These are phyloP conservation scores for Mortierella sp. DNA, from an alignment of 371 early-diverging fungal genomes.

Conservation along the genomic window DNA sequence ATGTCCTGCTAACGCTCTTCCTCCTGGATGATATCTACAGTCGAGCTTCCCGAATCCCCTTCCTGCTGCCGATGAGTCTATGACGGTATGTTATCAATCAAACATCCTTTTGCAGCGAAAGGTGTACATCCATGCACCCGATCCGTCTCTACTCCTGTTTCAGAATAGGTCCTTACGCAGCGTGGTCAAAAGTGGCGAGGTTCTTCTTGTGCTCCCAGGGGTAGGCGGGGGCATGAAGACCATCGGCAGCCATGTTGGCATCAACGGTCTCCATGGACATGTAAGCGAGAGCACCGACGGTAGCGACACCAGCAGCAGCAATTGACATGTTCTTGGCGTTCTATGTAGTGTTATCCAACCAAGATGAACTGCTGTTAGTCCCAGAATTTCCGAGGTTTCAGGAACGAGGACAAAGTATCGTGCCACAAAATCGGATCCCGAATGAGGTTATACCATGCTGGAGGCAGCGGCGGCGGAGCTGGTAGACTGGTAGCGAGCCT, in stretches of 20 bases:
- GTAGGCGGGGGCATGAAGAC: slow-evolving; percentile 91
- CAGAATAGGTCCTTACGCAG: slow-evolving; percentile 74
- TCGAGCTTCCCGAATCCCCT: background rate
- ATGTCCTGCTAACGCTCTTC: background rate
- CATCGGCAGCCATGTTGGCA: slow-evolving; percentile 89
- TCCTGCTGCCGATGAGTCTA: background rate
- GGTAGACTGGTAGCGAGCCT: slow-evolving; percentile 44
- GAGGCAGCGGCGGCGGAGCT: slow-evolving; percentile 33
- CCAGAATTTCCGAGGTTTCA: background rate
- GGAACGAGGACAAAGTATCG: background rate
- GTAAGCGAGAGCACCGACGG: slow-evolving; percentile 71
- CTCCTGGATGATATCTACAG: background rate
- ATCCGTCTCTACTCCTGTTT: background rate
- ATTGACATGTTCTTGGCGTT: slow-evolving; percentile 62
- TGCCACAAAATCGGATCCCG: background rate
- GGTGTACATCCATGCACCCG: background rate
- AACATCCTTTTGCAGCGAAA: background rate
- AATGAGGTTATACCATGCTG: slow-evolving; percentile 28
- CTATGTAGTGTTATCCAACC: slow-evolving; percentile 14
- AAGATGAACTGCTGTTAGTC: too few relatives aligned
- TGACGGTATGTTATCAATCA: background rate
- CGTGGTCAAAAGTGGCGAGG: slow-evolving; percentile 94
- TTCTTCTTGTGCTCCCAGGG: slow-evolving; percentile 91
- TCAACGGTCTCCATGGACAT: slow-evolving; percentile 66
- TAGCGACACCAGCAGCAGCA: slow-evolving; percentile 71